Evolutionary conservation across 2,329 filamentous ascomycete genomes (phyloP).

Genomic region (Tolypocladium ovalisporum): DNA sequence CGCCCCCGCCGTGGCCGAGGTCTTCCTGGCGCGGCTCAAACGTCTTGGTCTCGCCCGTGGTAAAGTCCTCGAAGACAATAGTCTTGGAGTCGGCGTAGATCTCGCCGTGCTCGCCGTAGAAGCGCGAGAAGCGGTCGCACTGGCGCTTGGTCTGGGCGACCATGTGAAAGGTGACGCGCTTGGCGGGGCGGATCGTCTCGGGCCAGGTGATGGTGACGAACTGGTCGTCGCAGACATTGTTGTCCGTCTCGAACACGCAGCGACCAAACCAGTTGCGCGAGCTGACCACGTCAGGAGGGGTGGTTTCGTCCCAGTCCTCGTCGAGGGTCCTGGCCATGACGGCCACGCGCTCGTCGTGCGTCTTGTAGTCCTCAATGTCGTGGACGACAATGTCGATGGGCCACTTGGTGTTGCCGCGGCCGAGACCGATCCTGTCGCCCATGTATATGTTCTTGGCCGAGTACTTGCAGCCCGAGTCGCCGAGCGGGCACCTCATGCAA

Average conservation of each 20-base stretch:
- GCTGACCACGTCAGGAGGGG: constrained; percentile 34
- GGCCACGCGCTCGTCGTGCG: constrained; percentile 24
- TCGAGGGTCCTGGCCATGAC: constrained; percentile 32
- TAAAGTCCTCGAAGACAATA: constrained; percentile 60
- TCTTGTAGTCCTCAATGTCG: constrained; percentile 72
- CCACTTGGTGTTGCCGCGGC: constrained; percentile 60
- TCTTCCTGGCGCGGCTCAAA: constrained; percentile 21
- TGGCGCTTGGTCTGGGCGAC: constrained; percentile 79
- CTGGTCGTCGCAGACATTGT: constrained; percentile 90
- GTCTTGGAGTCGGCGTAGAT: constrained; percentile 70
- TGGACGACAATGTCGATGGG: constrained; percentile 83
- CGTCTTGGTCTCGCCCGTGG: constrained; percentile 20
- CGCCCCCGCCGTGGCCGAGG: constrained; percentile 28
- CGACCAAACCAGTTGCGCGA: constrained; percentile 71
- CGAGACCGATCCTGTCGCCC: constrained; percentile 50
- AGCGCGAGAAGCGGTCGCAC: constrained; percentile 72
- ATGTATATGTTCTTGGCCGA: constrained; percentile 78
- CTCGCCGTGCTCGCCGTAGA: constrained; percentile 82
- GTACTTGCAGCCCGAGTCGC: constrained; percentile 68
- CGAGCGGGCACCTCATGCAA: constrained; percentile 61
- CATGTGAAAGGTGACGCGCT: constrained; percentile 90
- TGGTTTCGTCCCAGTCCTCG: constrained; percentile 42
- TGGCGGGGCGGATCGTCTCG: constrained; percentile 55
- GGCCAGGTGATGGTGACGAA: constrained; percentile 82
- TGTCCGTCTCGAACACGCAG: constrained; percentile 91